Evolutionary conservation across 345 rosid species (phyloP).

Genomic region (Pugionium cornutum): DNA sequence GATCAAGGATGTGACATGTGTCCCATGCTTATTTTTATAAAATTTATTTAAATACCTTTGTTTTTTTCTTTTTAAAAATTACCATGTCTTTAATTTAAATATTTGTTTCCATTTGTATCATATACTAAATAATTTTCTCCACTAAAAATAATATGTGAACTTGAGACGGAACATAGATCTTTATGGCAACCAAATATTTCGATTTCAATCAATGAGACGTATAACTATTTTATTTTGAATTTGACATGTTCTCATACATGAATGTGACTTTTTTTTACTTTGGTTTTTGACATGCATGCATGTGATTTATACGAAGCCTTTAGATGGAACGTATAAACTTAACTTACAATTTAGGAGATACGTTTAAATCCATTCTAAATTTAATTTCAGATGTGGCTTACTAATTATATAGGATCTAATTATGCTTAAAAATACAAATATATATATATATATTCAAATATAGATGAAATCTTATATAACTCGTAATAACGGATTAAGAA

Average conservation of each 20-base stretch:
- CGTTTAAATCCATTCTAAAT: not conserved
- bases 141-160: not conserved
- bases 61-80: too few species aligned
- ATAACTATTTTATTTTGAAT: constrained; percentile 17
- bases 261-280: constrained; percentile 6
- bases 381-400: not conserved
- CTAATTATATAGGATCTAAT: not conserved
- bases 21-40: too few species aligned
- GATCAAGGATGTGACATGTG: too few species aligned
- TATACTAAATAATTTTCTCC: too few species aligned
- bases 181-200: constrained; percentile 23
- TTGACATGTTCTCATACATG: constrained; percentile 32
- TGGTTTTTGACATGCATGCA: constrained; percentile 25
- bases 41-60: too few species aligned
- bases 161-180: constrained; percentile 23
- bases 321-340: constrained; percentile 12
- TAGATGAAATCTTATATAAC: not conserved
- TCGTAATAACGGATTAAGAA: not conserved
- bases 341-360: constrained; percentile 8
- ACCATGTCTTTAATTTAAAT: too few species aligned
- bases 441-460: not conserved
- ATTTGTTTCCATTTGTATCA: too few species aligned
- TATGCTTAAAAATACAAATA: not conserved
- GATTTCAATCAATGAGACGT: constrained; percentile 23
- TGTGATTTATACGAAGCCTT: constrained; percentile 16